Evolutionary conservation across 1,139 yeast genomes (phyloP).

Genomic region (Blastobotrys persicus): DNA sequence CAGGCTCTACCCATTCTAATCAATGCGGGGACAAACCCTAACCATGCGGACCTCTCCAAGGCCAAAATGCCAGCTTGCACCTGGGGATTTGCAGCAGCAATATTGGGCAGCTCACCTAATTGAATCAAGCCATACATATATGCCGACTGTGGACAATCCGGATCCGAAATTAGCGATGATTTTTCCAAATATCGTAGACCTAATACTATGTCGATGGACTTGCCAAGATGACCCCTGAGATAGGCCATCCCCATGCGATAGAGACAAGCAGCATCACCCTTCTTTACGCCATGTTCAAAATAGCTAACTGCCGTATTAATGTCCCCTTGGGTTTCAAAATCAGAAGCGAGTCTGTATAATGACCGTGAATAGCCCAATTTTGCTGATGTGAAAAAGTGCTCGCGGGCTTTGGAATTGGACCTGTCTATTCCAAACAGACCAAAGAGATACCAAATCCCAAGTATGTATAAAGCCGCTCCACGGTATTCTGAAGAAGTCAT

Average conservation of each 20-base stretch:
- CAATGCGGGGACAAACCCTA: conserved; percentile 42
- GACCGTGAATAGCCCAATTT: conserved; percentile 37
- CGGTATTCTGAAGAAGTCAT: conserved; percentile 26
- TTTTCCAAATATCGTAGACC: conserved; percentile 34
- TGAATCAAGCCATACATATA: conserved; percentile 39
- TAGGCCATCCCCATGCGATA: conserved; percentile 40
- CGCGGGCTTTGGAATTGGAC: conserved; percentile 29
- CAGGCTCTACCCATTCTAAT: conserved; percentile 42
- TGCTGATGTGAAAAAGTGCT: conserved; percentile 33
- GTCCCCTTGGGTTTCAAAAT: conserved; percentile 36
- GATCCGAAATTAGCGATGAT: conserved; percentile 35
- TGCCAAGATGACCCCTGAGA: conserved; percentile 37
- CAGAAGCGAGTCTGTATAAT: conserved; percentile 38
- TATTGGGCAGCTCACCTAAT: conserved; percentile 36
- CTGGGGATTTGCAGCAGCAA: conserved; percentile 15
- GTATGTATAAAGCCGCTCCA: conserved; percentile 33
- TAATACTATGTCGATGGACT: conserved; percentile 25
- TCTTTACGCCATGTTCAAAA: conserved; percentile 36
- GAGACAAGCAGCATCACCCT: conserved; percentile 37
- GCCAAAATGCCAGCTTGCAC: conserved; percentile 33
- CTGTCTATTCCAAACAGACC: conserved; percentile 29
- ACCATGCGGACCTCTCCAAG: conserved; percentile 38
- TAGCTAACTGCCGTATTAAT: conserved; percentile 31
- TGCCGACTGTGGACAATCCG: conserved; percentile 41
- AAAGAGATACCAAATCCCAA: conserved; percentile 35